Percentiles rank a stretch among this genome's conserved stretches.
These are phyloP conservation scores for Epicoccum nigrum DNA, from an alignment of 2,329 filamentous ascomycete genomes.

Conservation along the genomic window DNA sequence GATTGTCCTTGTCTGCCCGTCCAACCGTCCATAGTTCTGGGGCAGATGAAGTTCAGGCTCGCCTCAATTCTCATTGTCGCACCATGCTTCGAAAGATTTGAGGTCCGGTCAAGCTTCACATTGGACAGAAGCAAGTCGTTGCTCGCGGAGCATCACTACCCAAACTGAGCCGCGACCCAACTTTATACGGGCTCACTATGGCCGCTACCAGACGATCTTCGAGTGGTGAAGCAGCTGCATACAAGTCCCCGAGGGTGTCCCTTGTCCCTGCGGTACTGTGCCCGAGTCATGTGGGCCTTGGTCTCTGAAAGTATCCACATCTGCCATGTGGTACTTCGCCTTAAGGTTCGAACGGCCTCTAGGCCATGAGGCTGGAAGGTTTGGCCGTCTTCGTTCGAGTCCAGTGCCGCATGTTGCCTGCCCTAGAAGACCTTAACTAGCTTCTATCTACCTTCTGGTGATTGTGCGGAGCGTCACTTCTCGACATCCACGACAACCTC, in stretches of 20 bases:
- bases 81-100: background rate
- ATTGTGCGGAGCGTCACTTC: conserved; percentile 3
- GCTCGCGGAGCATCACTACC: background rate
- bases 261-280: conserved; percentile 2
- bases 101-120: background rate
- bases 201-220: conserved; percentile 7
- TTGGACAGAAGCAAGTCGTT: background rate
- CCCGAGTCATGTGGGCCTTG: conserved; percentile 11
- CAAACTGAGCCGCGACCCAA: background rate
- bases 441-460: background rate
- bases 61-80: background rate
- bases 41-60: background rate
- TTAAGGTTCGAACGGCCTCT: conserved; percentile 9
- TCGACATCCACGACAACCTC: background rate
- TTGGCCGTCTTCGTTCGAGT: conserved; percentile 4
- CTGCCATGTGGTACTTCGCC: conserved; percentile 11
- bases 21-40: no score
- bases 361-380: conserved; percentile 6
- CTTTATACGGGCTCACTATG: background rate
- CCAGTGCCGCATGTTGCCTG: conserved; percentile 2
- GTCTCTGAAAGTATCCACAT: conserved; percentile 7
- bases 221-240: background rate
- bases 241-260: background rate
- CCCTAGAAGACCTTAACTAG: background rate
- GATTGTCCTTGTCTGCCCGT: background rate